Evolutionary conservation across 352 stramenopile genomes (phyloP), one percentile per base, ranked within the genome.

Genomic region (Thalassiosira ordinaria): DNA sequence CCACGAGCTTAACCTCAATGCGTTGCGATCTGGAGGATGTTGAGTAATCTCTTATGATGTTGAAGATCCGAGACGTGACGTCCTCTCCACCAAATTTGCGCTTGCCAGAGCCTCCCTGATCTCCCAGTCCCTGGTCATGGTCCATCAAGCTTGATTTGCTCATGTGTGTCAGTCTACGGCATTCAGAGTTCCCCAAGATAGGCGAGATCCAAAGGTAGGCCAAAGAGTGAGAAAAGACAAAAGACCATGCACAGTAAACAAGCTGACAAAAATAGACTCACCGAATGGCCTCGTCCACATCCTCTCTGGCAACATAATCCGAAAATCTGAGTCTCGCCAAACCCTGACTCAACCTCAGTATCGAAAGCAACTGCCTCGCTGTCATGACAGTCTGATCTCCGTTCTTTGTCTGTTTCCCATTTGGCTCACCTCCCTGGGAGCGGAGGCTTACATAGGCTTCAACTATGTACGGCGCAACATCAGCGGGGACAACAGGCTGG

Each of bases 321-420:
- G 95, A 95, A 80, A 99, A 99, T 18, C 97, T 94, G 37, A 99
- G 89, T 33, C 97, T 92, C 24, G 97, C 97, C 0, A 99, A 92
- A n/a, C 97, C 96, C 81, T 96, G 92, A 51, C 86, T 97, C 37
- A 99, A 92, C 20, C 98, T 96, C 31, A 99, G 89, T 80, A 99
- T 99, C 82, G 97, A 99, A 27, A 99, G 87, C 39, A 99, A 86
- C 88, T 99, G 97, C 52, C 98, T 94, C 29, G 97, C 96, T 3
- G 98, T 99, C 96, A 99, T 99, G 56, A 96, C 95, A 1, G 96
- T 99, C 86, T 99, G 96, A 51, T 97, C 95, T 61, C 96, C 84
- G 49, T 76, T 76, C 59, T 86, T 86, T 0, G 14, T 73, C 41
- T 78, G 74, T 9, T 59, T 59, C 49, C 74, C 74, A 22, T 33